phyloP scores from a whole-genome alignment of 371 early-diverging fungal genomes.

The Fennellomyces sp. region DNA sequence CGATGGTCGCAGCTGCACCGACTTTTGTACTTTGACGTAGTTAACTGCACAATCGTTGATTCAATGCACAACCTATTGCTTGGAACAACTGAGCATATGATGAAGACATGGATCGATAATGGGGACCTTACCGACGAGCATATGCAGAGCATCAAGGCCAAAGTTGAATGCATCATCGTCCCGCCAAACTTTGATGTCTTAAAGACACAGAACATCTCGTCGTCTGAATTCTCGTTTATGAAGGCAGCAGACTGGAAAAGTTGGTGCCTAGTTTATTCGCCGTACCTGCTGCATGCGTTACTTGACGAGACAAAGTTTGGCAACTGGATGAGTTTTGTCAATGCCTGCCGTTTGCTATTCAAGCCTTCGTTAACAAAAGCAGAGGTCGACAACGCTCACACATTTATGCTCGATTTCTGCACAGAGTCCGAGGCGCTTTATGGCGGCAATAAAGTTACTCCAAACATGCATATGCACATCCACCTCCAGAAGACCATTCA shows the following conservation, averaged over 20 bases:
- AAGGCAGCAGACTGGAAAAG: constrained; percentile 9
- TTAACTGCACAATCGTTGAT: constrained; percentile 5
- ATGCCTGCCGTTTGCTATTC: constrained; percentile 1
- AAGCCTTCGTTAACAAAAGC: neutral
- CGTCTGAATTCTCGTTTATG: neutral
- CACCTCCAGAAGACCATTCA: neutral
- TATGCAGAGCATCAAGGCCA: neutral
- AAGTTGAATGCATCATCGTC: neutral
- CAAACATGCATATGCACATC: constrained; percentile 5
- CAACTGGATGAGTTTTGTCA: constrained; percentile 7
- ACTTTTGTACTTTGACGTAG: constrained; percentile 3
- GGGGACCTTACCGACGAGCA: neutral
- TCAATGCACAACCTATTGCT: constrained; percentile 12
- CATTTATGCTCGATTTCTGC: neutral
- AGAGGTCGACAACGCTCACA: neutral
- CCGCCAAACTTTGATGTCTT: neutral
- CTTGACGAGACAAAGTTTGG: neutral
- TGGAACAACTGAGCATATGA: constrained; percentile 7
- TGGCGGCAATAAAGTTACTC: neutral
- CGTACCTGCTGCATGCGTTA: neutral
- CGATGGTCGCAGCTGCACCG: constrained; percentile 2
- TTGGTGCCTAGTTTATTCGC: constrained; percentile 8
- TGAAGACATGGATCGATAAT: neutral
- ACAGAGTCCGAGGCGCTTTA: neutral
- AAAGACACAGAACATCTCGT: neutral